These are phyloP conservation scores for Cryptococcus sp. DNA, from an alignment of 1,284 basidiomycete species.

Conservation along the genomic window DNA sequence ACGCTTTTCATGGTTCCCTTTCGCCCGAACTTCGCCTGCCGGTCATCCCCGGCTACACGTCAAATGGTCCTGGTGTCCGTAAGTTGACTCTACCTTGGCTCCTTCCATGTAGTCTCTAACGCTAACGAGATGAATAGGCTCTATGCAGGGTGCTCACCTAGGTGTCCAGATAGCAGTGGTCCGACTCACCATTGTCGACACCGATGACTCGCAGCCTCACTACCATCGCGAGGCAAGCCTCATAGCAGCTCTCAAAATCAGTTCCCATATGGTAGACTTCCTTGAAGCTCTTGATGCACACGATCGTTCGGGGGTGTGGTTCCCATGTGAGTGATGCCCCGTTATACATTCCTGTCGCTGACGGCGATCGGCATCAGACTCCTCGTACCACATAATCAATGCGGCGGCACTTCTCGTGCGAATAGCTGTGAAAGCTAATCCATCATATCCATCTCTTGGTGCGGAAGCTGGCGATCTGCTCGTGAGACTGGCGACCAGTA, in stretches of 20 bases:
- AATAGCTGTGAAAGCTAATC: slow-evolving; percentile 5
- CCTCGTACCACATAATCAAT: slow-evolving; percentile 7
- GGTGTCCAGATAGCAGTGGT: slow-evolving; percentile 8
- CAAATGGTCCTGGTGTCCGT: slow-evolving; percentile 8
- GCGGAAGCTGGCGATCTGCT: slow-evolving; percentile 3
- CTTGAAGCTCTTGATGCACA: slow-evolving; percentile 5
- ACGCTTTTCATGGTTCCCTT: slow-evolving; percentile 5
- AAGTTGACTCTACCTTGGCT: not conserved
- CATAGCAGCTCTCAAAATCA: slow-evolving; percentile 3
- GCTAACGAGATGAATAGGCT: not conserved
- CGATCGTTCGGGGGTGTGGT: slow-evolving; percentile 8
- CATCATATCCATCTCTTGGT: slow-evolving; percentile 1
- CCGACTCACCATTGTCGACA: slow-evolving; percentile 3
- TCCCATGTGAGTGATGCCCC: slow-evolving; percentile 6
- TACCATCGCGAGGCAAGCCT: slow-evolving; percentile 3
- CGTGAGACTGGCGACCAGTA: slow-evolving; percentile 2
- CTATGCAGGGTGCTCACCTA: slow-evolving; percentile 5
- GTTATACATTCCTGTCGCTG: not conserved
- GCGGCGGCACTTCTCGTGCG: slow-evolving; percentile 8
- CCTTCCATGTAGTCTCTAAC: not conserved
- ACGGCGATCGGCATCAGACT: not conserved
- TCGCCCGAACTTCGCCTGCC: slow-evolving; percentile 3
- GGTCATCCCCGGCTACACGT: not conserved
- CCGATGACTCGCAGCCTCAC: not conserved
- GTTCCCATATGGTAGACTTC: slow-evolving; percentile 5